Conservation (phyloP, 2,329 filamentous ascomycete genomes). For the Hypoxylon sp. region DNA sequence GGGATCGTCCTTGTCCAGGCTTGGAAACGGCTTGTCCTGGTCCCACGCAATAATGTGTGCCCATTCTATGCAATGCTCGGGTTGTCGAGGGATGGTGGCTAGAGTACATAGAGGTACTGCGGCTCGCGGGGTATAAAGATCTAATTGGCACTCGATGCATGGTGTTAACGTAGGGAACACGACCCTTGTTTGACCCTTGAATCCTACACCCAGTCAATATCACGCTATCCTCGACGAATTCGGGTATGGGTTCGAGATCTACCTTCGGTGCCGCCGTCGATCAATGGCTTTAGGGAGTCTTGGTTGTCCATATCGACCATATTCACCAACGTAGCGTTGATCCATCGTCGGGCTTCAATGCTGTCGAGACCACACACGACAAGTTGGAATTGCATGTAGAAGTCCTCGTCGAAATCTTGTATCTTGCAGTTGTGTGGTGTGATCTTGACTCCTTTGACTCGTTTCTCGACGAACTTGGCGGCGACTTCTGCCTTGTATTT, state of each 20-base stretch:
- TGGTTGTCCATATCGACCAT: constrained; percentile 86
- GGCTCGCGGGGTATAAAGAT: constrained; percentile 98
- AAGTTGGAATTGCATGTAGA: constrained; percentile 96
- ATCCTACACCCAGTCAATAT: constrained; percentile 62
- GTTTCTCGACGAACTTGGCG: constrained; percentile 86
- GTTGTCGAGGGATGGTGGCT: constrained; percentile 94
- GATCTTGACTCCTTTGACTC: constrained; percentile 90
- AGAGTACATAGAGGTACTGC: constrained; percentile 96
- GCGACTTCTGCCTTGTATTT: constrained; percentile 94
- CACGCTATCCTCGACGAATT: neutral
- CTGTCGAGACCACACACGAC: constrained; percentile 95
- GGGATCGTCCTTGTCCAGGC: constrained; percentile 93
- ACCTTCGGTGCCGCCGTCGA: constrained; percentile 96
- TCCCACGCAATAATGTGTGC: constrained; percentile 99
- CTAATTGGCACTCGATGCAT: constrained; percentile 97
- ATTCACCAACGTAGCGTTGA: constrained; percentile 90
- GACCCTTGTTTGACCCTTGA: constrained; percentile 96
- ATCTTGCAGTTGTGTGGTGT: constrained; percentile 94
- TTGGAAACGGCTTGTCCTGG: constrained; percentile 80
- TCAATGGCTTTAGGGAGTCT: constrained; percentile 89
- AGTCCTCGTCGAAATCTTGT: constrained; percentile 94
- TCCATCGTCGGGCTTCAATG: constrained; percentile 98
- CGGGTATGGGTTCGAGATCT: constrained; percentile 26
- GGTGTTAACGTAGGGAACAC: constrained; percentile 92
- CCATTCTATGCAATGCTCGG: constrained; percentile 99